These are phyloP conservation scores for Russula emetica DNA, from an alignment of 768 basidiomycete genomes.

Conservation along the genomic window DNA sequence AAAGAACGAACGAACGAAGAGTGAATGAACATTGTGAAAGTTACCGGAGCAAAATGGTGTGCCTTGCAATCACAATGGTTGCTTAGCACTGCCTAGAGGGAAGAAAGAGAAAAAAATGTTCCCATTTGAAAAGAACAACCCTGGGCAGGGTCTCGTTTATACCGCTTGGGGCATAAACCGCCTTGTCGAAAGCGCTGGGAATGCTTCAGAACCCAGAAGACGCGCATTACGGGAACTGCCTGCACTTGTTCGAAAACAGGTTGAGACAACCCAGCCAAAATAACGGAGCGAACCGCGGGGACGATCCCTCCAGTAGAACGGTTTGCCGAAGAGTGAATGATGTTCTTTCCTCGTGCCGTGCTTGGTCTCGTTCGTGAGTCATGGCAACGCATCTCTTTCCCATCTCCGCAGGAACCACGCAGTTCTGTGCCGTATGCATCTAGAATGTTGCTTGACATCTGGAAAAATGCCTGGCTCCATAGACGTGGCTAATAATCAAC, in stretches of 20 bases:
- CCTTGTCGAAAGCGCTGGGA: slow-evolving; percentile 8
- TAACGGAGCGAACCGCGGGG: slow-evolving; percentile 5
- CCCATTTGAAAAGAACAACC: slow-evolving; percentile 11
- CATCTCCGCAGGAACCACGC: slow-evolving; percentile 4
- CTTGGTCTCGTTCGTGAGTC: slow-evolving; percentile 4
- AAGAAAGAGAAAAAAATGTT: not conserved
- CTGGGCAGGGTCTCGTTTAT: slow-evolving; percentile 6
- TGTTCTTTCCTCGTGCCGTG: not conserved
- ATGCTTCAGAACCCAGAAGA: slow-evolving; percentile 2
- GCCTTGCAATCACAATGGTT: not conserved
- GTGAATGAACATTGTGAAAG: too few species aligned
- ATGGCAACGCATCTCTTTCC: slow-evolving; percentile 18
- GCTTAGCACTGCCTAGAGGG: not conserved
- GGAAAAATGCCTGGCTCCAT: not conserved
- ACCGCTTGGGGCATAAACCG: slow-evolving; percentile 19
- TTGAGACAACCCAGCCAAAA: not conserved
- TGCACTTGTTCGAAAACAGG: not conserved
- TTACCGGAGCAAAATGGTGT: too few species aligned
- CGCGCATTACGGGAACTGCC: slow-evolving; percentile 3
- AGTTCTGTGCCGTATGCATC: not conserved
- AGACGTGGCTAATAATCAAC: not conserved
- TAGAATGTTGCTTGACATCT: slow-evolving; percentile 5
- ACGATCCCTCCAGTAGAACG: slow-evolving; percentile 10
- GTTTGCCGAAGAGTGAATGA: not conserved
- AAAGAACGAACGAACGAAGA: too few species aligned